A percentile compares a stretch with the other conserved stretches of the same genome.
Conservation (phyloP, 176 grass and related monocot genomes). For the Pontederia paniculata region DNA sequence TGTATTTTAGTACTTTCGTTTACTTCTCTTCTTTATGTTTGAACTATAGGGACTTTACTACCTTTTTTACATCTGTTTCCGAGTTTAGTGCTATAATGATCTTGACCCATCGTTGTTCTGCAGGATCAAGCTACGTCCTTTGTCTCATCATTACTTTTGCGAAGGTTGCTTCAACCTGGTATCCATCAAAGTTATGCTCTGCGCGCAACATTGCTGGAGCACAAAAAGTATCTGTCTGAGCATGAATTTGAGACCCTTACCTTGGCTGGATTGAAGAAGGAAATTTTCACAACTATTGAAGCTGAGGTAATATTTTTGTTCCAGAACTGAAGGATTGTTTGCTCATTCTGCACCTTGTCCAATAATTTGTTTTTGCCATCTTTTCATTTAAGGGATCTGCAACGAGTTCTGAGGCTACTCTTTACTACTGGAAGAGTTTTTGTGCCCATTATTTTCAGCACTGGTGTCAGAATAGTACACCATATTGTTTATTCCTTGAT, state of each 20-base stretch:
- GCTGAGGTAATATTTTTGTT: constrained; percentile 38
- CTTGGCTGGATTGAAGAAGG: constrained; percentile 62
- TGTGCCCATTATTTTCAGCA: constrained; percentile 63
- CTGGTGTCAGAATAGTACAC: constrained; percentile 56
- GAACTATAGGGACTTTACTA: not conserved
- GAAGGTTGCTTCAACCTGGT: constrained; percentile 85
- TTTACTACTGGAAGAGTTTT: constrained; percentile 82
- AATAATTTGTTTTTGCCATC: constrained; percentile 9
- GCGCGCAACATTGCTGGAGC: constrained; percentile 66
- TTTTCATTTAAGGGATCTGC: constrained; percentile 51
- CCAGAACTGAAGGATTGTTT: not conserved
- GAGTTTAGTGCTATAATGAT: not conserved
- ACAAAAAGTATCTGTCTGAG: constrained; percentile 79
- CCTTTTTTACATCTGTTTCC: not conserved
- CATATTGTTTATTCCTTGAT: constrained; percentile 83
- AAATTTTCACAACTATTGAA: constrained; percentile 75
- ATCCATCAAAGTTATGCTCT: constrained; percentile 71
- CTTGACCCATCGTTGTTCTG: constrained; percentile 12
- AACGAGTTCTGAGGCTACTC: constrained; percentile 34
- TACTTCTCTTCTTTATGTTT: constrained; percentile 12
- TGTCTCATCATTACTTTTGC: constrained; percentile 82
- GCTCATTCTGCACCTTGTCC: not conserved
- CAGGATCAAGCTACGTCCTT: constrained; percentile 65
- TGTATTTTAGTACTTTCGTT: constrained; percentile 15
- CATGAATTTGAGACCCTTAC: constrained; percentile 77